phyloP scores from a whole-genome alignment of 2,329 filamentous ascomycete genomes.

The Xylariales sp. region DNA sequence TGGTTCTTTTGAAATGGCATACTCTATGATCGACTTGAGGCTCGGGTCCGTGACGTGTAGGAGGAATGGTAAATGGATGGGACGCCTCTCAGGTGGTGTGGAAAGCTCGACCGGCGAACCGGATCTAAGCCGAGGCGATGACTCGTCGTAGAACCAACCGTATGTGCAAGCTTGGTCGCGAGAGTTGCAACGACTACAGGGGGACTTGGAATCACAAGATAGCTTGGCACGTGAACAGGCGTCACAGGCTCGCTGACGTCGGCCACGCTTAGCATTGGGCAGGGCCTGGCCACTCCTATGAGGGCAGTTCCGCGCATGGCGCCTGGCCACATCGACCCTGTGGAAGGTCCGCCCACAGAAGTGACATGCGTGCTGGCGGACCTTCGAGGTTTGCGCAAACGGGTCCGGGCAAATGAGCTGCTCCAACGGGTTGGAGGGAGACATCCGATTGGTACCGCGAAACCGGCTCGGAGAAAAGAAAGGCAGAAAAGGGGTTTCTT shows the following conservation, averaged over 20 bases:
- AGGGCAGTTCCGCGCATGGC: constrained; percentile 8
- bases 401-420: too few relatives aligned
- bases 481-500: constrained; percentile 4
- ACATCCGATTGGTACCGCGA: neutral
- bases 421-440: too few relatives aligned
- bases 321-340: constrained; percentile 6
- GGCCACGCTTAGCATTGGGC: constrained; percentile 5
- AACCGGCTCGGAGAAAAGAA: constrained; percentile 4
- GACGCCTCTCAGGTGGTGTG: too few relatives aligned
- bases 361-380: constrained; percentile 7
- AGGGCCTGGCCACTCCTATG: constrained; percentile 2
- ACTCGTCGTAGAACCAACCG: constrained; percentile 6
- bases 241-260: constrained; percentile 7
- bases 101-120: too few relatives aligned
- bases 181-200: constrained; percentile 6
- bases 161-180: constrained; percentile 7
- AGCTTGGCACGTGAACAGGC: constrained; percentile 8
- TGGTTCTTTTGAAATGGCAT: constrained; percentile 9
- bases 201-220: constrained; percentile 6
- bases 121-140: neutral
- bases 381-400: too few relatives aligned
- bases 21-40: constrained; percentile 8
- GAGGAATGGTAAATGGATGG: constrained; percentile 9
- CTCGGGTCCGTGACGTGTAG: constrained; percentile 8
- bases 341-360: constrained; percentile 4